A percentile compares a stretch with the other conserved stretches of the same genome.
phyloP scores from a whole-genome alignment of 1,139 yeast species.

The Candida labiduridarum region DNA sequence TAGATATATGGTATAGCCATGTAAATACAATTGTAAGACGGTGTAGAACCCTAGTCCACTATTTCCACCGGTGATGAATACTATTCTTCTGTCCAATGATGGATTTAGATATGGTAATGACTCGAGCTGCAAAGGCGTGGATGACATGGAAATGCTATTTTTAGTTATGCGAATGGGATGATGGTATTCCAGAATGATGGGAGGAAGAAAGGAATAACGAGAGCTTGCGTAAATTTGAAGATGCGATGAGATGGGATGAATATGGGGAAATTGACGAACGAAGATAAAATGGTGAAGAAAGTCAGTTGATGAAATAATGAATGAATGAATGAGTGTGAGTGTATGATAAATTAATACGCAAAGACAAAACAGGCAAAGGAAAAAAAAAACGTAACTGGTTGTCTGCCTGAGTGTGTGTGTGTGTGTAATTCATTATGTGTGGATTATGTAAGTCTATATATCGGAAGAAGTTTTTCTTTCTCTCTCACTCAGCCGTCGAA shows the following conservation, averaged over 20 bases:
- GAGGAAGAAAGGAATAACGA: too few relatives aligned
- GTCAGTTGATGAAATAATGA: too few relatives aligned
- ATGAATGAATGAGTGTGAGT: too few relatives aligned
- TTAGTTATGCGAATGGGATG: too few relatives aligned
- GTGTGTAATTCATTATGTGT: background rate
- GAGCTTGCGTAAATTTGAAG: too few relatives aligned
- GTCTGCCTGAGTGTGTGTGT: background rate
- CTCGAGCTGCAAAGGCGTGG: conserved; percentile 22
- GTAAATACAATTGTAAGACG: conserved; percentile 71
- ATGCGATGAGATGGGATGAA: too few relatives aligned
- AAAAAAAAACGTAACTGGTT: too few relatives aligned
- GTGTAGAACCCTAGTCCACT: conserved; percentile 82
- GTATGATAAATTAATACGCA: too few relatives aligned
- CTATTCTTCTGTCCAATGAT: conserved; percentile 52
- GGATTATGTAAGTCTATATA: background rate
- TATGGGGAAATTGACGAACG: too few relatives aligned
- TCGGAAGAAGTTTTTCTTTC: background rate
- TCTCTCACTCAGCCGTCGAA: background rate
- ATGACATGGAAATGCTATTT: conserved; percentile 6
- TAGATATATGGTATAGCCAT: conserved; percentile 74
- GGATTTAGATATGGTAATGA: conserved; percentile 45
- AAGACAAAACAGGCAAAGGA: too few relatives aligned
- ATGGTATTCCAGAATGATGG: background rate
- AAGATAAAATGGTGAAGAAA: too few relatives aligned
- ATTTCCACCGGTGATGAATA: conserved; percentile 78